Percentiles rank a stretch among this genome's conserved stretches.
phyloP scores from a whole-genome alignment of 768 basidiomycete genomes.

The Suillus tomentosus region DNA sequence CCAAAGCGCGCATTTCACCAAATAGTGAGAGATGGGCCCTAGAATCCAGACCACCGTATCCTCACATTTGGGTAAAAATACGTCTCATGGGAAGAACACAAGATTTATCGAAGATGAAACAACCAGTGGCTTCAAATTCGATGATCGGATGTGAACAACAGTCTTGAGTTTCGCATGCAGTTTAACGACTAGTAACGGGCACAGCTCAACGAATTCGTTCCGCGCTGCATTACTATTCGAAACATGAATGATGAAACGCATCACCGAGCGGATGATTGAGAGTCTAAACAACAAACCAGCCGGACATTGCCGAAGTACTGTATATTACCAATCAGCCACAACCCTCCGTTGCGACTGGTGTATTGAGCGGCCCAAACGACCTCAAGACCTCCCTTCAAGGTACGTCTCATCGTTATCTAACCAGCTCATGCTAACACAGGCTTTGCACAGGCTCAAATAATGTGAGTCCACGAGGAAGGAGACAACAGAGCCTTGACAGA shows the following conservation, averaged over 20 bases:
- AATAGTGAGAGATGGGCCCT: neutral
- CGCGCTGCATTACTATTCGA: too few species aligned
- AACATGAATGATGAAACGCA: too few species aligned
- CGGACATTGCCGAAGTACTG: slow-evolving; percentile 32
- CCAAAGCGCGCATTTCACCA: neutral
- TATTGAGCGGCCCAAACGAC: slow-evolving; percentile 34
- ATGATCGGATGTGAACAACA: neutral
- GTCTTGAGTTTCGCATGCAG: too few species aligned
- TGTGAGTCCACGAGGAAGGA: slow-evolving; percentile 3
- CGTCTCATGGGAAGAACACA: neutral
- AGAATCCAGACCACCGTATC: too few species aligned
- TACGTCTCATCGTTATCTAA: slow-evolving; percentile 3
- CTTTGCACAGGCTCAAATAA: slow-evolving; percentile 2
- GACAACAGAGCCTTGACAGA: neutral
- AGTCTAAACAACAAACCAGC: neutral
- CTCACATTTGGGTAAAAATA: too few species aligned
- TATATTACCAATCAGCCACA: slow-evolving; percentile 35
- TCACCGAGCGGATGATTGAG: too few species aligned
- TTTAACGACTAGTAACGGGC: too few species aligned
- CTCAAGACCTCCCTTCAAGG: slow-evolving; percentile 28
- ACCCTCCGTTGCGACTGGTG: slow-evolving; percentile 14
- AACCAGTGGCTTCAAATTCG: neutral
- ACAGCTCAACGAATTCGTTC: too few species aligned
- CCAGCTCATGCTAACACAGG: neutral
- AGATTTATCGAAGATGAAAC: neutral